Evolutionary conservation across 164 flowering plant species (phyloP).

Genomic region (Vitis rupestris): DNA sequence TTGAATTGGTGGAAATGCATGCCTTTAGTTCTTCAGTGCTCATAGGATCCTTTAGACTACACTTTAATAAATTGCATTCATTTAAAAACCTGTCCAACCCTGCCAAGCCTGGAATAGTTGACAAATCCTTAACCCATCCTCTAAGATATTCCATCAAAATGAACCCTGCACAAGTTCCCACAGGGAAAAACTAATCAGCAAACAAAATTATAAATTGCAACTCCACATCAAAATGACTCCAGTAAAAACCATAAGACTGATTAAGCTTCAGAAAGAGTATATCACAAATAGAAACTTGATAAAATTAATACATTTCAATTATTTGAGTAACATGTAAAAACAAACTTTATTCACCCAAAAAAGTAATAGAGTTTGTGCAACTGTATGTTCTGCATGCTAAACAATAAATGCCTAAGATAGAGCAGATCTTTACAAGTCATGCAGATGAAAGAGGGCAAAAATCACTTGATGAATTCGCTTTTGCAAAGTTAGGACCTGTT

Average conservation of each 20-base stretch:
- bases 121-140: conserved; percentile 20
- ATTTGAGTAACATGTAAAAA: background rate
- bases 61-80: conserved; percentile 32
- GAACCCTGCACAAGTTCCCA: conserved; percentile 23
- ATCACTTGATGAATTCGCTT: too few relatives aligned
- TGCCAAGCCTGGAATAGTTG: conserved; percentile 14
- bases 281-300: background rate
- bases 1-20: conserved; percentile 19
- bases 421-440: too few relatives aligned
- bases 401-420: too few relatives aligned
- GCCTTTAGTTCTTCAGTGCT: conserved; percentile 30
- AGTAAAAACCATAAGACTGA: background rate
- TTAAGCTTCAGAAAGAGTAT: background rate
- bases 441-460: too few relatives aligned
- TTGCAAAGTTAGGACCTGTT: too few relatives aligned
- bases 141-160: conserved; percentile 39
- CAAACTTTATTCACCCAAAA: background rate
- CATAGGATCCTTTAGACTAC: conserved; percentile 11
- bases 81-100: conserved; percentile 15
- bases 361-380: background rate
- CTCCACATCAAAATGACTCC: background rate
- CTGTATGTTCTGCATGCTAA: background rate
- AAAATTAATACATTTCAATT: background rate
- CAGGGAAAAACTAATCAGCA: background rate
- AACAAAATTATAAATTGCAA: background rate